These are phyloP conservation scores for Flaveria ramosissima DNA, from an alignment of 129 eudicot genomes.

Conservation along the genomic window DNA sequence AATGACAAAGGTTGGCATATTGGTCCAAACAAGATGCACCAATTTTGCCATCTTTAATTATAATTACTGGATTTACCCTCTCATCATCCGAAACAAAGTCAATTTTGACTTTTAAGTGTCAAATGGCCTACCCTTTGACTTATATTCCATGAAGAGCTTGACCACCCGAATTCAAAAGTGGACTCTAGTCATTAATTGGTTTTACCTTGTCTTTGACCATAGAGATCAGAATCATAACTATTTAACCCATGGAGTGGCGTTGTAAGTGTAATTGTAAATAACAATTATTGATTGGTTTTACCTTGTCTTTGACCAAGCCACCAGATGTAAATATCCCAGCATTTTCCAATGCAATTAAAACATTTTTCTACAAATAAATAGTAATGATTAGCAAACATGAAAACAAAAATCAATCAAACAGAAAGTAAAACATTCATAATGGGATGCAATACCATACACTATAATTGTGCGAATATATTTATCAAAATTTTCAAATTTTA, in stretches of 20 bases:
- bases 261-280: slow-evolving; percentile 8
- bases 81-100: background rate
- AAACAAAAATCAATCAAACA: background rate
- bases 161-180: background rate
- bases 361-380: slow-evolving; percentile 62
- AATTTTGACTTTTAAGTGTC: background rate
- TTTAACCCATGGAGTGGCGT: background rate
- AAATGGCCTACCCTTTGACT: slow-evolving; percentile 19
- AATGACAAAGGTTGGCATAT: background rate
- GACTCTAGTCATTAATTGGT: background rate
- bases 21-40: background rate
- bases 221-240: background rate
- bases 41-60: background rate
- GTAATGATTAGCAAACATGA: slow-evolving; percentile 15
- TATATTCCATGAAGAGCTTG: background rate
- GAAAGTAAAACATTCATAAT: background rate
- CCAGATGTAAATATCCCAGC: slow-evolving; percentile 93
- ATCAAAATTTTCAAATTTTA: background rate
- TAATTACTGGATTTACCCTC: background rate
- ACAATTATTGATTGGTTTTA: slow-evolving; percentile 25
- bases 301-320: slow-evolving; percentile 95
- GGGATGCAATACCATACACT: background rate
- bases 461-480: background rate
- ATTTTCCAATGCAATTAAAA: slow-evolving; percentile 75
- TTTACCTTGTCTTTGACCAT: too few species aligned